A percentile compares a stretch with the other conserved stretches of the same genome.
These are phyloP conservation scores for Ogataea salicorniae DNA, from an alignment of 805 yeast genomes.

Conservation along the genomic window DNA sequence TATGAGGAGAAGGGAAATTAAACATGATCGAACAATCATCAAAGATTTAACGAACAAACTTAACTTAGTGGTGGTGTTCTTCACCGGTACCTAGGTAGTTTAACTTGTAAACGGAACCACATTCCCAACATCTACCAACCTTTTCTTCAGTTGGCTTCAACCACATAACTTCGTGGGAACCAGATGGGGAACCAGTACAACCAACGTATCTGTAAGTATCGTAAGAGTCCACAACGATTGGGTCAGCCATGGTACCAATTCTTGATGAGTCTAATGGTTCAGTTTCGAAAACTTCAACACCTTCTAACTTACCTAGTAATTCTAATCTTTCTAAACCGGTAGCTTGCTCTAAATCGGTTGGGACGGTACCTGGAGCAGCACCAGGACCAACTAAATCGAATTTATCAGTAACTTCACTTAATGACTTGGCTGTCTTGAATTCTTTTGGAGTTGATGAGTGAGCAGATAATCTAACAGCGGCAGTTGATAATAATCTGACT, in stretches of 20 bases:
- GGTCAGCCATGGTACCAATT: conserved; percentile 85
- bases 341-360: conserved; percentile 93
- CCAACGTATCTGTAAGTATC: conserved; percentile 94
- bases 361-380: conserved; percentile 77
- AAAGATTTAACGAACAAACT: background rate
- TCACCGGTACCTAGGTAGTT: conserved; percentile 79
- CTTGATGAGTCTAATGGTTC: conserved; percentile 85
- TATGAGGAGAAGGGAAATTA: background rate
- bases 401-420: conserved; percentile 76
- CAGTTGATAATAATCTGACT: conserved; percentile 32
- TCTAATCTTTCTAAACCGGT: conserved; percentile 98
- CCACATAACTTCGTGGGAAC: conserved; percentile 89
- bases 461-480: conserved; percentile 23
- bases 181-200: conserved; percentile 94
- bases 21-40: background rate
- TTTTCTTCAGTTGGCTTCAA: conserved; percentile 77
- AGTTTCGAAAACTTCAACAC: conserved; percentile 89
- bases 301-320: conserved; percentile 88
- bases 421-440: conserved; percentile 57
- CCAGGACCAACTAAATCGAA: conserved; percentile 85
- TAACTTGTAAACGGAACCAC: conserved; percentile 90
- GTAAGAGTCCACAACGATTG: conserved; percentile 83
- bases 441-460: conserved; percentile 30
- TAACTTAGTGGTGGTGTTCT: conserved; percentile 44
- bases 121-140: conserved; percentile 97